A percentile compares a stretch with the other conserved stretches of the same genome.
These are phyloP conservation scores for Myxozyma nipponensis DNA, from an alignment of 805 yeast genomes.

Conservation along the genomic window DNA sequence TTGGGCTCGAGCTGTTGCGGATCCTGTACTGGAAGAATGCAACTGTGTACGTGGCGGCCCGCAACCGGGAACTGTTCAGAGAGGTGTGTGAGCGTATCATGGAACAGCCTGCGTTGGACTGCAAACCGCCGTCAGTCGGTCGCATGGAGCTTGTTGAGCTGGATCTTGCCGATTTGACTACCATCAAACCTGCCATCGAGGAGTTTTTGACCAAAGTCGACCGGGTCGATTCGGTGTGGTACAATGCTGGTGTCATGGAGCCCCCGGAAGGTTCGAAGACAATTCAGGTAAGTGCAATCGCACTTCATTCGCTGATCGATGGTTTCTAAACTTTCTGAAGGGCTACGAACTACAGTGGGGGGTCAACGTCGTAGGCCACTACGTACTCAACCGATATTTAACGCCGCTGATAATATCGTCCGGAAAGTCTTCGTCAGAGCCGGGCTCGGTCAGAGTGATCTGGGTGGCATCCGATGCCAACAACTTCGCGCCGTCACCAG, in stretches of 20 bases:
- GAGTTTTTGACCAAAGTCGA: slow-evolving; percentile 32
- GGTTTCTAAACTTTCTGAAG: background rate
- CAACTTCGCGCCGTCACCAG: slow-evolving; percentile 32
- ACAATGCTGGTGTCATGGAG: slow-evolving; percentile 46
- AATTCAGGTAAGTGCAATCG: slow-evolving; percentile 32
- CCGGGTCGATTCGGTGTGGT: slow-evolving; percentile 40
- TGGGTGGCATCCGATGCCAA: slow-evolving; percentile 46
- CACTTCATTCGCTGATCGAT: background rate
- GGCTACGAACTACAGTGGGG: slow-evolving; percentile 48
- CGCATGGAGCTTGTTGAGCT: slow-evolving; percentile 2
- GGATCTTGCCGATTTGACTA: slow-evolving; percentile 27
- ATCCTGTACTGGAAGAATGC: slow-evolving; percentile 18
- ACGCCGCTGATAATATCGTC: slow-evolving; percentile 41
- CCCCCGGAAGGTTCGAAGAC: slow-evolving; percentile 33
- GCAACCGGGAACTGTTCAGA: slow-evolving; percentile 4
- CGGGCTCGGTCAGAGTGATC: slow-evolving; percentile 41
- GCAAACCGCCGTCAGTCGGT: slow-evolving; percentile 4
- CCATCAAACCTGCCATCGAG: slow-evolving; percentile 40
- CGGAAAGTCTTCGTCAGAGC: slow-evolving; percentile 30
- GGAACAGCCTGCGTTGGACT: background rate
- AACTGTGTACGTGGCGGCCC: slow-evolving; percentile 20
- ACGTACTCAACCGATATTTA: slow-evolving; percentile 41
- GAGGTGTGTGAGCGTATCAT: slow-evolving; percentile 1
- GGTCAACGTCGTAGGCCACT: slow-evolving; percentile 46
- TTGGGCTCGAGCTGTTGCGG: slow-evolving; percentile 21